phyloP scores from a whole-genome alignment of 345 rosid genomes.

The Dipteronia sinensis region DNA sequence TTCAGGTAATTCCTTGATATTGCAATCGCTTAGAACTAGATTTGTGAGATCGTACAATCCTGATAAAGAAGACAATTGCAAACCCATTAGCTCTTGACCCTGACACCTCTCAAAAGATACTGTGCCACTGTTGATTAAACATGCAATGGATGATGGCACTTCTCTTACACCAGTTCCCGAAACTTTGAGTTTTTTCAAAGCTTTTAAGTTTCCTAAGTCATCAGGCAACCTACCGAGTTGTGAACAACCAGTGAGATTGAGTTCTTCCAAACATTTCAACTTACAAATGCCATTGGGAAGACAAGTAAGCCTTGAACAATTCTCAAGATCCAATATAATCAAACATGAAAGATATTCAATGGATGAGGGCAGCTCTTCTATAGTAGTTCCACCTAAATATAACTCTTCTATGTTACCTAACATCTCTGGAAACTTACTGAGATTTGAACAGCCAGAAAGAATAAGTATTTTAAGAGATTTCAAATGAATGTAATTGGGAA shows the following conservation, averaged over 20 bases:
- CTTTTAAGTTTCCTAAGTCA: neutral
- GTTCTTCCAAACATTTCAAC: neutral
- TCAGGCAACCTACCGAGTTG: neutral
- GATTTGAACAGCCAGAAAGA: conserved; percentile 20
- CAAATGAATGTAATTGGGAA: conserved; percentile 17
- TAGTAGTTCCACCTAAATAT: neutral
- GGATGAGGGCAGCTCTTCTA: conserved; percentile 8
- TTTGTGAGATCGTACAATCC: neutral
- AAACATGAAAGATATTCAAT: neutral
- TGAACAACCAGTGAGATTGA: neutral
- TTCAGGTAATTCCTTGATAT: neutral
- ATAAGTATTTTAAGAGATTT: neutral
- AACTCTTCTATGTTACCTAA: conserved; percentile 5
- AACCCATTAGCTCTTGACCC: neutral
- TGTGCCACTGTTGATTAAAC: neutral
- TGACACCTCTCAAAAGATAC: neutral
- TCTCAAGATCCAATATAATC: neutral
- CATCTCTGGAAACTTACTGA: conserved; percentile 15
- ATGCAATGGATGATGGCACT: too few species aligned
- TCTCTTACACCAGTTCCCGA: too few species aligned
- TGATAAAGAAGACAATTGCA: neutral
- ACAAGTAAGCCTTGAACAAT: neutral
- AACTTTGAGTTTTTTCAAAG: too few species aligned
- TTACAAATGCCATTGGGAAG: conserved; percentile 9
- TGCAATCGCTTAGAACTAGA: neutral